Evolutionary conservation across 2,329 filamentous ascomycete genomes (phyloP), one percentile per base, ranked within the genome.

Genomic region (Alternaria sp.): DNA sequence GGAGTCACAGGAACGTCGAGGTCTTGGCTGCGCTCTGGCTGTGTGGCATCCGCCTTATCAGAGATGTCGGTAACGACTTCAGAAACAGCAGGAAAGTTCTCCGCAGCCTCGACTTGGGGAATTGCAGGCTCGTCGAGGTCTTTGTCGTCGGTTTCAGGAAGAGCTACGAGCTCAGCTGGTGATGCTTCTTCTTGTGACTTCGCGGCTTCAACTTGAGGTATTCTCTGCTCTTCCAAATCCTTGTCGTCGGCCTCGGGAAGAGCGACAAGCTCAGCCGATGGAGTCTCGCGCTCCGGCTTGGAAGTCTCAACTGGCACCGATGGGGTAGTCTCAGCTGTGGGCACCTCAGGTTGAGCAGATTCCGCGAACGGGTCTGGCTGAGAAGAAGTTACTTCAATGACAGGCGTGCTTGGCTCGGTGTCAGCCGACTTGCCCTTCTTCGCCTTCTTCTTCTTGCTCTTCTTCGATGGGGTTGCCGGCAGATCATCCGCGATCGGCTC

Each of bases 401-500:
- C 23, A 21, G 62, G 45, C 11, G 62, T 69, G 19, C 46, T 58
- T 19, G 64, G 66, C 44, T 69, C 65, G 2, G 61, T 47, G 4
- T 66, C 67, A 21, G 30, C 23, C 3, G 56, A 36, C 30, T 67
- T 67, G 12, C 45, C 60, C 45, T 67, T 65, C 58, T 69, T 71
- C 1, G 61, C 61, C 40, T 67, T 71, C 57, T 83, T 80, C 62
- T 85, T 85, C 12, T 81, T 68, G 5, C 50, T 80, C 66, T 84
- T 86, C 65, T 82, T 81, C 54, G 81, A 82, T 30, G 74, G 71
- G 3, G 59, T 55, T 1, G 45, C 28, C 3, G 50, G 17, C 54
- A 69, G 63, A 23, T 68, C 60, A 7, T 65, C 61, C 8, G 19
- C 25, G 6, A 60, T 49, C 4, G 46, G 45, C 10, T 44, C 25